Base-by-base conservation (phyloP, 169 alveolate genomes). In the Prorocentrum cordatum region DNA sequence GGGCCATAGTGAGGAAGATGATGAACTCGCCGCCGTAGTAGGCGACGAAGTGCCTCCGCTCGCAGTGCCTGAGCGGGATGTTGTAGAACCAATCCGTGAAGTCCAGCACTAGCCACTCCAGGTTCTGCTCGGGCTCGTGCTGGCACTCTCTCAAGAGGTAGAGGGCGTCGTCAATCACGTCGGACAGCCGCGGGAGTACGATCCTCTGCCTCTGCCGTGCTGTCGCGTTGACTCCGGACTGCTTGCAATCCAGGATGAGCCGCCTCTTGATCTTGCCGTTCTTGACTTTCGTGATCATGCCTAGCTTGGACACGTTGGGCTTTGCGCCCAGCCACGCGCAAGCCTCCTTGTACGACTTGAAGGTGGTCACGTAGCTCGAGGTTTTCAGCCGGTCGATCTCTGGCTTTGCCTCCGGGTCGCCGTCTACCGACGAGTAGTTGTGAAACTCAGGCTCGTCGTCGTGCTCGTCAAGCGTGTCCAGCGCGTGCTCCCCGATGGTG, bases 271-370 rank as follows among this genome's bases (percentile, higher is more conserved):
- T 16, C 9, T 29, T 33, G 73, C 73, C 87, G 7, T 77, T 73
- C 42, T 61, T 75, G 29, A n/a, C 86, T 33, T 77, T 77, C 12
- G 75, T 77, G 35, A 77, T 62, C 87, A 77, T 59, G 3, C 73
- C 87, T 2, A 77, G 42, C 26, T 77, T 77, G 1, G 87, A 77
- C 9, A 62, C 7, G 36, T 58, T 61, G 2, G 87, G 87, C 1
- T 38, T 18, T 3, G 47, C 87, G 0, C 73, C 75, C 20, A 59
- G 35, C 87, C 87, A 77, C 5, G 24, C 31, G 2, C 4, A 2
- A 5, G 42, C 24, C 12, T 26, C 32, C 2, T 3, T 10, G 27
- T 16, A 14, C 5, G 5, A 4, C 14, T 14, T 45, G 18, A 77
- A 77, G 10, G 62, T 12, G 31, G 10, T 31, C 27, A 77, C 87